Evolutionary conservation across 805 yeast species (phyloP).

Genomic region (Candida ponderosae): DNA sequence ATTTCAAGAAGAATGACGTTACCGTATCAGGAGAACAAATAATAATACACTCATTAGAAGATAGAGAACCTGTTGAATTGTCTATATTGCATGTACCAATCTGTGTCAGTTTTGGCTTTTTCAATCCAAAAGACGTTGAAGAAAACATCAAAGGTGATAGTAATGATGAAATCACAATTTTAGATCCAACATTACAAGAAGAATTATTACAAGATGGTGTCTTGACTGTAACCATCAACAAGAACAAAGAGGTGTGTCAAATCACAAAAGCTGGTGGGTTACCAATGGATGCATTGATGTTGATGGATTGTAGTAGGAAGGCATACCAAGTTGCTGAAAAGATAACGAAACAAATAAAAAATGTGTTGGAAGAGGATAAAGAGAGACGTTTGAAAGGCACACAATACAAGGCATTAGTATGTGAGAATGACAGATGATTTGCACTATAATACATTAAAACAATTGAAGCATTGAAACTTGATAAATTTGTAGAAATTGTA

Average conservation of each 20-base stretch:
- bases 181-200: conserved; percentile 75
- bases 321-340: conserved; percentile 58
- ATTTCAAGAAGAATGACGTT: conserved; percentile 78
- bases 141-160: conserved; percentile 64
- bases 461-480: not conserved
- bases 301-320: conserved; percentile 60
- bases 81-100: conserved; percentile 85
- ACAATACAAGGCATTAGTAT: not conserved
- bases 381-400: conserved; percentile 29
- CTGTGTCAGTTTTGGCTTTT: conserved; percentile 84
- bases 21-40: conserved; percentile 60
- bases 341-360: conserved; percentile 57
- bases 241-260: conserved; percentile 87
- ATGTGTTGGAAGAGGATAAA: conserved; percentile 47
- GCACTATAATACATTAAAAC: too few relatives aligned
- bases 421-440: not conserved
- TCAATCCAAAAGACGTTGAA: conserved; percentile 56
- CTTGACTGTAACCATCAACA: conserved; percentile 79
- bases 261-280: conserved; percentile 85
- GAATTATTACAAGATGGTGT: conserved; percentile 71
- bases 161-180: conserved; percentile 50
- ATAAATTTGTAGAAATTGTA: too few relatives aligned
- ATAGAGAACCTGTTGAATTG: conserved; percentile 81
- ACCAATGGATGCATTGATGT: conserved; percentile 62
- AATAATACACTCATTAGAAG: conserved; percentile 61